Conservation (phyloP, 352 stramenopile genomes). For the Pythium phragmitis region DNA sequence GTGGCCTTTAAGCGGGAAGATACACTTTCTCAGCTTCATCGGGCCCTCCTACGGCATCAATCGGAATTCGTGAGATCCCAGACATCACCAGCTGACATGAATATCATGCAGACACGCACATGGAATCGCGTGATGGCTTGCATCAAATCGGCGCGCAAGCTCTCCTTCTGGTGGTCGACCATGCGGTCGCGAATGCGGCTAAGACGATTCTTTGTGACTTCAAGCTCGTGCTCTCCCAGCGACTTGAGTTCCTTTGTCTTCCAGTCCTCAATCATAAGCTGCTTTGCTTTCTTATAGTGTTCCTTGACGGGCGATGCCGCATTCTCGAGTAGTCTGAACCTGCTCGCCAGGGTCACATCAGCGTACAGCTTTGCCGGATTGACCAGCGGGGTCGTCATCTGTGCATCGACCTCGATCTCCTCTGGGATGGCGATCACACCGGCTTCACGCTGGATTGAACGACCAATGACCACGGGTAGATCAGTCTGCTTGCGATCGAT, state of each 20-base stretch:
- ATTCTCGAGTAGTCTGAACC: conserved; percentile 59
- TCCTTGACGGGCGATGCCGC: conserved; percentile 47
- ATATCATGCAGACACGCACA: conserved; percentile 28
- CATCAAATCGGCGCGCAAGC: conserved; percentile 41
- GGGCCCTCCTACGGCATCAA: conserved; percentile 39
- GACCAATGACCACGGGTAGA: conserved; percentile 59
- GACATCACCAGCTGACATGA: not conserved
- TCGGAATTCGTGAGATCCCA: not conserved
- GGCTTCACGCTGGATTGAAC: conserved; percentile 37
- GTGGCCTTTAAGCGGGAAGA: conserved; percentile 58
- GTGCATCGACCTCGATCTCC: not conserved
- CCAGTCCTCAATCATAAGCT: conserved; percentile 53
- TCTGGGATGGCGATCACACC: not conserved
- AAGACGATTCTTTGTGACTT: conserved; percentile 54
- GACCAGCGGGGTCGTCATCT: conserved; percentile 25
- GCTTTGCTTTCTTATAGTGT: conserved; percentile 56
- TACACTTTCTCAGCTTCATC: conserved; percentile 45
- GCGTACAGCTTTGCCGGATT: conserved; percentile 43
- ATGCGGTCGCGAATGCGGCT: conserved; percentile 51
- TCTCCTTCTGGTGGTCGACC: conserved; percentile 47
- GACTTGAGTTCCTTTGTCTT: conserved; percentile 50
- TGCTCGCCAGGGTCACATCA: conserved; percentile 61
- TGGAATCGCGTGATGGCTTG: conserved; percentile 45
- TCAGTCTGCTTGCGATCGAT: conserved; percentile 38
- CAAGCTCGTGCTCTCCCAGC: conserved; percentile 53